These are phyloP conservation scores for Piper longum DNA, from an alignment of 164 flowering plant species.

Conservation along the genomic window DNA sequence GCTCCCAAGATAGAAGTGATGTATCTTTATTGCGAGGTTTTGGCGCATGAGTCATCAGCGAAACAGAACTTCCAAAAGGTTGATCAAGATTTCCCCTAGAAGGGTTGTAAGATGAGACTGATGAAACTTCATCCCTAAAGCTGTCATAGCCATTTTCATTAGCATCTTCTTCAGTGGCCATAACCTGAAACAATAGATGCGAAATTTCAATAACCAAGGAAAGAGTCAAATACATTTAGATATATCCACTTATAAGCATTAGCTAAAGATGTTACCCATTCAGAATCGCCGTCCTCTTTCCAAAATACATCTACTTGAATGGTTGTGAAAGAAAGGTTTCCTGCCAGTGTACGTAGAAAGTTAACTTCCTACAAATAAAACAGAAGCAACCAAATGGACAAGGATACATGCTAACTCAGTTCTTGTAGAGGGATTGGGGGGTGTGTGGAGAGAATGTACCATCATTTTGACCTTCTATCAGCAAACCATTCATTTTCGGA, in stretches of 20 bases:
- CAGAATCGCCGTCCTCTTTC: constrained; percentile 83
- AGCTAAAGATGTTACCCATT: constrained; percentile 49
- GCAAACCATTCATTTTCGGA: constrained; percentile 52
- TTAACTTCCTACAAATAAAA: background rate
- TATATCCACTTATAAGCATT: background rate
- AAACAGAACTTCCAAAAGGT: constrained; percentile 65
- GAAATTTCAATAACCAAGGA: too few species aligned
- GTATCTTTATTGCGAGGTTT: constrained; percentile 44
- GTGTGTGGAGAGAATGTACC: constrained; percentile 24
- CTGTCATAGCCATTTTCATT: constrained; percentile 90
- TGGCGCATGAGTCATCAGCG: constrained; percentile 46
- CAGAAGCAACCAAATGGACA: background rate
- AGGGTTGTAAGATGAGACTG: constrained; percentile 84
- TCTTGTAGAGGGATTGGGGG: too few species aligned
- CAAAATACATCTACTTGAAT: constrained; percentile 54
- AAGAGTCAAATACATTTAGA: background rate
- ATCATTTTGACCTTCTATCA: constrained; percentile 35
- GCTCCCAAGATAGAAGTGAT: constrained; percentile 38
- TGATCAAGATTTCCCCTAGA: constrained; percentile 43
- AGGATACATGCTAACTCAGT: background rate
- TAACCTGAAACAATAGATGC: constrained; percentile 25
- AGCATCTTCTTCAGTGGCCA: constrained; percentile 70
- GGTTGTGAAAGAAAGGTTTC: constrained; percentile 46
- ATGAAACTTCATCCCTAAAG: constrained; percentile 73
- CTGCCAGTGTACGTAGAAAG: constrained; percentile 21